Evolutionary conservation across 1,284 basidiomycete genomes (phyloP).

Genomic region (Melampsora americana): DNA sequence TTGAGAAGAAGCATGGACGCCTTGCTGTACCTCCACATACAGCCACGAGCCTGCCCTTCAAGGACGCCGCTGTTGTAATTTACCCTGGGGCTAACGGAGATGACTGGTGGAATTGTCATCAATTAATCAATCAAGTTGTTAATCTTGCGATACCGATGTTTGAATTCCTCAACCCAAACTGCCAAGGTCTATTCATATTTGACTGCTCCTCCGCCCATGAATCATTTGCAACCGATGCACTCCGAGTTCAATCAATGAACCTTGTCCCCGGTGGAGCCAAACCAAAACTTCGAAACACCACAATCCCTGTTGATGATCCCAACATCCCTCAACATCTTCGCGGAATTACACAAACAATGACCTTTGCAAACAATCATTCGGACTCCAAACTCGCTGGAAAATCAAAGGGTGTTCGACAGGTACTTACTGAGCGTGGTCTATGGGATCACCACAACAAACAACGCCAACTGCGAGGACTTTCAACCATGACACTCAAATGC

Average conservation of each 20-base stretch:
- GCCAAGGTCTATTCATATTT: constrained; percentile 11
- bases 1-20: constrained; percentile 1
- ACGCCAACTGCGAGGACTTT: too few relatives aligned
- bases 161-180: too few relatives aligned
- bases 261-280: constrained; percentile 4
- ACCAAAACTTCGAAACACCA: not conserved
- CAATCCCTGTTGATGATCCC: constrained; percentile 20
- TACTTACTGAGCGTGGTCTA: too few relatives aligned
- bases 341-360: not conserved
- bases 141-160: too few relatives aligned
- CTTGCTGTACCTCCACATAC: not conserved
- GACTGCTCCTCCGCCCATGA: constrained; percentile 11
- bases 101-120: constrained; percentile 8
- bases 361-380: not conserved
- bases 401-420: not conserved
- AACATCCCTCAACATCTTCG: constrained; percentile 1
- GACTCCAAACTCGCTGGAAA: not conserved
- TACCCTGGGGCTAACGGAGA: constrained; percentile 24
- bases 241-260: constrained; percentile 10
- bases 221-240: not conserved
- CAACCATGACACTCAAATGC: too few relatives aligned
- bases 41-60: not conserved
- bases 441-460: too few relatives aligned
- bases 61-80: constrained; percentile 11
- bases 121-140: constrained; percentile 6